Base-by-base conservation (phyloP, 164 flowering plant genomes). In the Kingdonia uniflora region DNA sequence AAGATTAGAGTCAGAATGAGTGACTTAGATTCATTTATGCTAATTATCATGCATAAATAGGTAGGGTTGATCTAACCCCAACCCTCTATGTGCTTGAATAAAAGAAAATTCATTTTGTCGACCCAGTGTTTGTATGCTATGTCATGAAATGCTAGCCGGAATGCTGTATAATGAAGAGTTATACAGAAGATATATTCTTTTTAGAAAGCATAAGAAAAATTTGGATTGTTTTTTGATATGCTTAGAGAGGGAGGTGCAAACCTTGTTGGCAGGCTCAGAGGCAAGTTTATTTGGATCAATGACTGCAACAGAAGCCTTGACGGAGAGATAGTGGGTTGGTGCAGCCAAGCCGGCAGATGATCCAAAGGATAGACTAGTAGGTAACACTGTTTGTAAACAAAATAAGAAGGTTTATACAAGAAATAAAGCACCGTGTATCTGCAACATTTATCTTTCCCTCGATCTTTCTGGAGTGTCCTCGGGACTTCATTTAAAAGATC, bases 241-340 rank as follows among this genome's bases (percentile, higher is more conserved):
- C 33, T 14, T 5, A 41, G 42, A 58, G 47, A 5, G 26, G n/a
- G 11, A 54, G n/a, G 43, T 44, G 41, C n/a, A 11, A 14, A 72
- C 84, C 77, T 66, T 59, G 19, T 60, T 51, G 26, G 71, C 52
- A 20, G 74, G 51, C 38, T 60, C 55, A 19, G 75, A 49, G 49
- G 57, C 66, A 51, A 67, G 56, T 57, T 71, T 69, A 54, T 69
- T 51, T 47, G 82, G 65, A n/a, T 70, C 74, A 21, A 67, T 69
- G 16, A 29, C 35, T 29, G 85, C 76, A 23, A 73, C 72, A 22
- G 77, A 68, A 19, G 69, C 65, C 39, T 54, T 66, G 21, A 71
- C 51, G 54, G 73, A 53, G 17, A 62, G n/a, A 41, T 29, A 46
- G 15, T 21, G 49, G 14, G 37, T 19, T 5, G 55, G 37, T 17